Conservation (phyloP, 2,329 filamentous ascomycete species). For the Epichloe brachyelytri region DNA sequence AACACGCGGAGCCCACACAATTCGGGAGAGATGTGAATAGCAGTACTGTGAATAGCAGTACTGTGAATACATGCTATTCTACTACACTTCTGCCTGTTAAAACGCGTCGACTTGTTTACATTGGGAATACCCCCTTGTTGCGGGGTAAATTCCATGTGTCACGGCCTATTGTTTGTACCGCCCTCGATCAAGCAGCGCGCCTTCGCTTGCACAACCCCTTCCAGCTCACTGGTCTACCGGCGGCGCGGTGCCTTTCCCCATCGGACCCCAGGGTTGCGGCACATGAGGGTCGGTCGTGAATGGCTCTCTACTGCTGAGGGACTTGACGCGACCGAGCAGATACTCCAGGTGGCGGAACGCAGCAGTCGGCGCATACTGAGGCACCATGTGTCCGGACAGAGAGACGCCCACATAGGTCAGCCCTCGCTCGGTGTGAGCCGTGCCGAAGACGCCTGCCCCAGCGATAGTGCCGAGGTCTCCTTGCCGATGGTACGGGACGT, state of each 20-base stretch:
- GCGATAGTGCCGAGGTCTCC: slow-evolving; percentile 29
- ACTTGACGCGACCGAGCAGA: slow-evolving; percentile 55
- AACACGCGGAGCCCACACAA: too few species aligned
- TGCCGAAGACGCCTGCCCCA: slow-evolving; percentile 50
- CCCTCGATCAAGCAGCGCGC: too few species aligned
- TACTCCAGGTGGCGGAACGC: slow-evolving; percentile 62
- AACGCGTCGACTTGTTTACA: too few species aligned
- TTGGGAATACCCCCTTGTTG: too few species aligned
- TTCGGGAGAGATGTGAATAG: too few species aligned
- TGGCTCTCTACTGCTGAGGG: slow-evolving; percentile 20
- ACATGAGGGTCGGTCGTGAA: background rate
- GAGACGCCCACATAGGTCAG: slow-evolving; percentile 56
- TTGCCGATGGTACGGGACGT: slow-evolving; percentile 39
- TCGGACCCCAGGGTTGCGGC: background rate
- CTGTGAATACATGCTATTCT: too few species aligned
- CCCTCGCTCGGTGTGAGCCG: slow-evolving; percentile 57
- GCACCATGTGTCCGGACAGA: slow-evolving; percentile 52
- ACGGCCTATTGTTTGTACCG: too few species aligned
- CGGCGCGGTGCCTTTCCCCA: background rate
- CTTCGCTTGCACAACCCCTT: too few species aligned
- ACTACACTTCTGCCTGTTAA: too few species aligned
- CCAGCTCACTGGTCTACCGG: background rate
- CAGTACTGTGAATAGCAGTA: too few species aligned
- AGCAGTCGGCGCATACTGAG: slow-evolving; percentile 54
- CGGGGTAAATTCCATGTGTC: too few species aligned